A percentile compares a stretch with the other conserved stretches of the same genome.
phyloP scores from a whole-genome alignment of 345 rosid species.

The Salix koriyanagi region DNA sequence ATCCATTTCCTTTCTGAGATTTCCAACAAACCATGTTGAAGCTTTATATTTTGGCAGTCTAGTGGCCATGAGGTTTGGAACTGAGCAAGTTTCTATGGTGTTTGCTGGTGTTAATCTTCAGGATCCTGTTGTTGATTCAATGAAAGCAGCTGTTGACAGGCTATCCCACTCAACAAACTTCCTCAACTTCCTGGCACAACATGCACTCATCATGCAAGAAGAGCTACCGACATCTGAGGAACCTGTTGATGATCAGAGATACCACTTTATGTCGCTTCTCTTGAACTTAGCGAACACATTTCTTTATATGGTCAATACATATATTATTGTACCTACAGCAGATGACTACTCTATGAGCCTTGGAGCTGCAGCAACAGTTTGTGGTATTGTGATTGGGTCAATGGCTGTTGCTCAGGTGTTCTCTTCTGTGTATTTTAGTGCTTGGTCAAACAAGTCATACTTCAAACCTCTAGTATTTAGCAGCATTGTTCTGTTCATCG shows the following conservation, averaged over 20 bases:
- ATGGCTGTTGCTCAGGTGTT: conserved; percentile 99
- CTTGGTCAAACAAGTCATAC: conserved; percentile 96
- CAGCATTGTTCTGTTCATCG: conserved; percentile 73
- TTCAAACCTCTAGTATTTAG: conserved; percentile 94
- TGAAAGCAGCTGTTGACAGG: conserved; percentile 88
- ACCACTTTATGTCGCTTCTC: conserved; percentile 81
- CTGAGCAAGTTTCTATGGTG: conserved; percentile 9
- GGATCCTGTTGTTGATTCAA: conserved; percentile 82
- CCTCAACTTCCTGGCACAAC: conserved; percentile 86
- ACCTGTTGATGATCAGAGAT: conserved; percentile 56
- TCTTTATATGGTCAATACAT: conserved; percentile 54
- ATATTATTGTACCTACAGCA: neutral
- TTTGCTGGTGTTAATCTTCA: conserved; percentile 26
- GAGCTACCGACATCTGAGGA: conserved; percentile 87
- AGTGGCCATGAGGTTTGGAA: neutral
- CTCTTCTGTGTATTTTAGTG: conserved; percentile 95
- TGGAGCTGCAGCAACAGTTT: conserved; percentile 85
- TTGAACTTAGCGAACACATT: conserved; percentile 44
- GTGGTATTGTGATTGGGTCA: conserved; percentile 94
- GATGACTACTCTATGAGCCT: neutral
- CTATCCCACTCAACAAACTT: conserved; percentile 74
- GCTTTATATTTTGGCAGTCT: neutral
- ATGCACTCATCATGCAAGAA: conserved; percentile 96
- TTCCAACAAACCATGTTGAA: neutral
- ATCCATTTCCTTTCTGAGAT: neutral